Percentiles rank a stretch among this genome's conserved stretches.
Conservation (phyloP, 2,329 filamentous ascomycete species). For the Nannizziopsis barbatae region DNA sequence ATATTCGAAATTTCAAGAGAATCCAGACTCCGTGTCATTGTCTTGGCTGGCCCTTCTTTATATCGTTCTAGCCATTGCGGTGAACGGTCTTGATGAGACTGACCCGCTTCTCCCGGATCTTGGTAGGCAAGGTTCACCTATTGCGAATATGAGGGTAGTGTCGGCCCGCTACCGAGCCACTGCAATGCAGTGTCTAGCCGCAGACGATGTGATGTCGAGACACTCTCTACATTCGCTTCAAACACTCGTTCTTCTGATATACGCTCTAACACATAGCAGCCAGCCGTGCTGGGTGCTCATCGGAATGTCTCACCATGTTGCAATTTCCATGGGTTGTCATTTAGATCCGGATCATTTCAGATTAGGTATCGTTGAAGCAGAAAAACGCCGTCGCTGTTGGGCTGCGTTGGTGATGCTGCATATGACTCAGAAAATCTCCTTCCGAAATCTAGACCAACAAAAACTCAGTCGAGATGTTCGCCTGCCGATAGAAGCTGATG, state of each 20-base stretch:
- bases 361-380: slow-evolving; percentile 27
- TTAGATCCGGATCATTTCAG: slow-evolving; percentile 31
- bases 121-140: slow-evolving; percentile 27
- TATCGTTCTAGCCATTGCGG: slow-evolving; percentile 29
- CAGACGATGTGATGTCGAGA: slow-evolving; percentile 30
- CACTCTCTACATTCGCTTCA: slow-evolving; percentile 34
- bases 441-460: slow-evolving; percentile 27
- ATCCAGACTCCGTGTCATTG: slow-evolving; percentile 26
- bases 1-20: slow-evolving; percentile 30
- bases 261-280: slow-evolving; percentile 29
- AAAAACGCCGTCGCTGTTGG: slow-evolving; percentile 33
- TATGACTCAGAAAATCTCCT: slow-evolving; percentile 29
- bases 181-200: slow-evolving; percentile 30
- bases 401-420: slow-evolving; percentile 33
- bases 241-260: slow-evolving; percentile 31
- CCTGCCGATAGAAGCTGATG: slow-evolving; percentile 29
- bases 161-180: slow-evolving; percentile 30
- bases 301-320: slow-evolving; percentile 32
- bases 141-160: slow-evolving; percentile 28
- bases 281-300: slow-evolving; percentile 32
- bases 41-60: slow-evolving; percentile 34
- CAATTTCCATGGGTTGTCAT: slow-evolving; percentile 34
- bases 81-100: slow-evolving; percentile 29
- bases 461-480: slow-evolving; percentile 23
- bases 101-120: slow-evolving; percentile 30